Percentiles rank a stretch among this genome's conserved stretches.
phyloP scores from a whole-genome alignment of 345 rosid species.

The Jatropha curcas region DNA sequence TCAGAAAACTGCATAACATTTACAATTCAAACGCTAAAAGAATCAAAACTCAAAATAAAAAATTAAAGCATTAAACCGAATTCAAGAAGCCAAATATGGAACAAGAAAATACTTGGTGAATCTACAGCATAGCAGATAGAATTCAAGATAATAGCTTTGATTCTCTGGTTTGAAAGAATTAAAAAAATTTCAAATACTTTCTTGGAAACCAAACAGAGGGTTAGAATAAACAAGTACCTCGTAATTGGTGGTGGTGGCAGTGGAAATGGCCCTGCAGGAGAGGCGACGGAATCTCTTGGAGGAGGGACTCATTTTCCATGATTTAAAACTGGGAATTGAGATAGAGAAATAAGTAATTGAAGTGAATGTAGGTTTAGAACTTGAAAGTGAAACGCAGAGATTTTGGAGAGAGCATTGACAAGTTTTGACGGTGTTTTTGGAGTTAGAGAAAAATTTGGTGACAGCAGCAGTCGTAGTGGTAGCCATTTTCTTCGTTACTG shows the following conservation, averaged over 20 bases:
- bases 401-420: constrained; percentile 3
- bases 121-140: too few relatives aligned
- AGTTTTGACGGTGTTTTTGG: constrained; percentile 23
- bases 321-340: constrained; percentile 6
- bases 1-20: constrained; percentile 65
- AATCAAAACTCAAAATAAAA: not conserved
- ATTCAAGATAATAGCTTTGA: too few relatives aligned
- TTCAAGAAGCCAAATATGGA: too few relatives aligned
- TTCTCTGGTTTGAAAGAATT: too few relatives aligned
- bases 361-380: constrained; percentile 18
- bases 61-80: not conserved
- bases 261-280: constrained; percentile 45
- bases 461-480: constrained; percentile 14
- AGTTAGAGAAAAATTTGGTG: constrained; percentile 23
- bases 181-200: too few relatives aligned
- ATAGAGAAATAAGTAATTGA: not conserved
- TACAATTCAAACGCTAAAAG: not conserved
- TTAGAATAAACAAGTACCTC: constrained; percentile 33
- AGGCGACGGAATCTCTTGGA: constrained; percentile 27
- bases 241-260: constrained; percentile 50
- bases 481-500: constrained; percentile 24
- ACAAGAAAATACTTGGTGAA: not conserved
- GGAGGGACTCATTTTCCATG: constrained; percentile 14
- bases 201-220: not conserved
- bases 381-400: constrained; percentile 19